Base-by-base conservation (phyloP, 2,329 filamentous ascomycete genomes). In the Chlorencoelia australis region DNA sequence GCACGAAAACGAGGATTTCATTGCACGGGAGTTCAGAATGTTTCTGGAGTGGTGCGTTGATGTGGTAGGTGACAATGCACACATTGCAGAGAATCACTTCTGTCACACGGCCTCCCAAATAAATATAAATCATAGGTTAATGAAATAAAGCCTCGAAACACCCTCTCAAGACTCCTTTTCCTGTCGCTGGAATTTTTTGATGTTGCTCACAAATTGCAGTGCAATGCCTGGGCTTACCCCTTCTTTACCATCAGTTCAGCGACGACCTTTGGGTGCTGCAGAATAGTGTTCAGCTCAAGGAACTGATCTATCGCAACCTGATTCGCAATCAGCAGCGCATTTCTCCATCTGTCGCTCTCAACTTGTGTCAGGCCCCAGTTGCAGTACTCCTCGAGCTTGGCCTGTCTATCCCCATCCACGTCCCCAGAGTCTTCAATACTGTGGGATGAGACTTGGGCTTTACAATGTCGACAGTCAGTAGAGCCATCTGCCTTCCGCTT, bases 21-120 rank as follows among this genome's bases (percentile, higher is more conserved):
- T 39, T 39, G 3, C 16, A 40, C 35, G 36, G 37, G 32, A 35
- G 37, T 40, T 40, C 17, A 40, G 35, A 35, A 40, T 40, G 26
- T 40, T 40, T 40, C 26, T 40, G 47, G 46, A 57, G 40, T 50
- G 46, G 52, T 57, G 51, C 33, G 35, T 57, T 25, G 34, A 50
- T 33, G 31, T 41, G 26, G 49, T 54, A 30, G 51, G 53, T 28
- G 40, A 39, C 27, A 46, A 44, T 36, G 34, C 44, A 18, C 21
- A 30, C 31, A 35, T 40, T 35, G 33, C 33, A 31, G 33, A 35
- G 30, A 29, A 35, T 35, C 4, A 39, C 27, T 37, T 37, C 21
- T 15, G 15, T 30, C 25, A 29, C 17, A 32, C 25, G 30, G 31
- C 16, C 7, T 20, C 30, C 22, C 22, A 39, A 24, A 35, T 35